phyloP scores from a whole-genome alignment of 352 stramenopile genomes.

The Plasmopara viticola region DNA sequence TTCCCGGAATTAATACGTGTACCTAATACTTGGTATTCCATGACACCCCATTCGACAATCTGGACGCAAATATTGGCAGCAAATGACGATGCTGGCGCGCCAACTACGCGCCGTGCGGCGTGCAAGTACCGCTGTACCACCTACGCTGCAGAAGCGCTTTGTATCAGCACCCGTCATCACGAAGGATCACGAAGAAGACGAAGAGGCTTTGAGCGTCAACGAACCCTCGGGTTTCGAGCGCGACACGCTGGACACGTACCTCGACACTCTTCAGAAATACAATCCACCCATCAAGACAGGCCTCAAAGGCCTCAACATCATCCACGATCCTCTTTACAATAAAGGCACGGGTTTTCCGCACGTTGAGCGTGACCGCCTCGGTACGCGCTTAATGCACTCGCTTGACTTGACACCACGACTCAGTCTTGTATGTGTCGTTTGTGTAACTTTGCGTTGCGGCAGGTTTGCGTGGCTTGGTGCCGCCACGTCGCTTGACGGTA shows the following conservation, averaged over 20 bases:
- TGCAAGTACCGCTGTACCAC: not conserved
- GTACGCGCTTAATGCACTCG: slow-evolving; percentile 21
- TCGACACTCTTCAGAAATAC: slow-evolving; percentile 70
- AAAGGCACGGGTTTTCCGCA: slow-evolving; percentile 85
- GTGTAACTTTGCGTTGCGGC: not conserved
- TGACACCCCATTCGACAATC: too few relatives aligned
- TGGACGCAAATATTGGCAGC: not conserved
- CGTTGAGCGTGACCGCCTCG: slow-evolving; percentile 75
- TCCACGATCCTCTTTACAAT: slow-evolving; percentile 85
- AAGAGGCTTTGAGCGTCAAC: slow-evolving; percentile 25
- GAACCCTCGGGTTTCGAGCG: slow-evolving; percentile 28
- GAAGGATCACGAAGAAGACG: slow-evolving; percentile 34
- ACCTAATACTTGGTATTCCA: too few relatives aligned
- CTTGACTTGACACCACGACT: not conserved
- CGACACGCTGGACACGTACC: slow-evolving; percentile 45
- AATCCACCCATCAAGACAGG: slow-evolving; percentile 71
- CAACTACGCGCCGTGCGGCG: not conserved
- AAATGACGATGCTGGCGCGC: not conserved
- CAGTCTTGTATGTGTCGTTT: too few relatives aligned
- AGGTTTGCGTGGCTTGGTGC: slow-evolving; percentile 80
- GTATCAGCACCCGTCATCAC: slow-evolving; percentile 18
- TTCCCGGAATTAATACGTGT: too few relatives aligned
- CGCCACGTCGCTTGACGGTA: slow-evolving; percentile 64
- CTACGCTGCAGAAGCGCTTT: slow-evolving; percentile 16
- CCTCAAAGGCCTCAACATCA: slow-evolving; percentile 69